Conservation (phyloP, 2,329 filamentous ascomycete species). For the Colletotrichum scovillei region DNA sequence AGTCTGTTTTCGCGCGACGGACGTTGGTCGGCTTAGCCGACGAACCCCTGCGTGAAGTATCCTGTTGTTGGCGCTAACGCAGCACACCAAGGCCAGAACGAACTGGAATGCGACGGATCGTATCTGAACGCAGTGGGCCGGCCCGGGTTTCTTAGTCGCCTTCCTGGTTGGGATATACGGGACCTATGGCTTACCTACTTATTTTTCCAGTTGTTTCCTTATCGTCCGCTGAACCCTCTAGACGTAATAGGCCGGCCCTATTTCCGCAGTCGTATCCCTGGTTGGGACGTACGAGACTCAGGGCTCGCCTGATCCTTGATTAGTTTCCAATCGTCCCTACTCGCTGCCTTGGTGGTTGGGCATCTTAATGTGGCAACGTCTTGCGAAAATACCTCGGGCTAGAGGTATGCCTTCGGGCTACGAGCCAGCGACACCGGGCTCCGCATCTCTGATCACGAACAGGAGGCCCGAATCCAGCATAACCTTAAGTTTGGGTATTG, state of each 20-base stretch:
- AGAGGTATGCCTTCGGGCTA: neutral
- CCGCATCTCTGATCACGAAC: neutral
- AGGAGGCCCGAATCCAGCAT: neutral
- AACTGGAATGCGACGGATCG: neutral
- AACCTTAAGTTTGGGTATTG: neutral
- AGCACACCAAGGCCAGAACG: neutral
- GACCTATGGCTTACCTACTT: no score
- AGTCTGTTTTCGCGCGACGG: neutral
- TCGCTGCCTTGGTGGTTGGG: neutral
- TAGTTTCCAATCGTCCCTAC: neutral
- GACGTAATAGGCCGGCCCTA: no score
- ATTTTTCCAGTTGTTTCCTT: no score
- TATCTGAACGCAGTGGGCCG: neutral
- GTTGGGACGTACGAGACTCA: neutral
- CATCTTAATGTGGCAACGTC: neutral
- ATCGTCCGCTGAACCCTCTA: no score
- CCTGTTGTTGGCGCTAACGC: neutral
- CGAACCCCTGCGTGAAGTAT: neutral
- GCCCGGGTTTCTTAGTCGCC: neutral
- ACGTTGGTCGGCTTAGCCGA: neutral
- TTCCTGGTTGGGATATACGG: neutral
- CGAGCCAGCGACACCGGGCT: neutral
- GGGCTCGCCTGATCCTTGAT: no score
- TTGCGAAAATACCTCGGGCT: neutral
- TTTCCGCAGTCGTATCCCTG: no score